Base-by-base conservation (phyloP, 1,284 basidiomycete species). In the Malassezia pachydermatis region DNA sequence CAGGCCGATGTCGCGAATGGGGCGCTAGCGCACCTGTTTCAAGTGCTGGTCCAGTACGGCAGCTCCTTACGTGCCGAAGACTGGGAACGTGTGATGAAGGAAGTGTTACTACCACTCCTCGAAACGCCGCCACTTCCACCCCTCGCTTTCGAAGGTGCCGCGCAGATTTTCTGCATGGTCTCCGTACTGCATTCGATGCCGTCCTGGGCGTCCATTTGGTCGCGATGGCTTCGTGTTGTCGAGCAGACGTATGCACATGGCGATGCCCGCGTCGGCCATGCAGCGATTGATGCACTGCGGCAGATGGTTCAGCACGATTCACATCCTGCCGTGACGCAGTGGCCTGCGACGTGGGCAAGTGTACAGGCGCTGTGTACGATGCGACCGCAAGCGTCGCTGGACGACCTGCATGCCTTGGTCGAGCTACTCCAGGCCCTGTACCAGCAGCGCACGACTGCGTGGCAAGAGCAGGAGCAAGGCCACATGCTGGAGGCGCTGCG, bases 11-110 rank as follows among this genome's bases (percentile, higher is more conserved):
- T 94, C 0, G 80, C 90, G 11, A 84, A 85, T 55, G 87, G 88
- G 2, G 88, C 90, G 3, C 90, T 96, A 50, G 88, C 94, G 72
- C 95, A 89, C 2, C 74, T 98, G 45, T 98, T 95, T 76, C 79
- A 89, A 35, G 88, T 88, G 0, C 79, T 96, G 72, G 87, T 92
- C 70, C 78, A 95, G 16, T 96, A 96, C 68, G 90, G 89, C 4
- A 80, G 81, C 9, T 84, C 83, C 2, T 76, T 96, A 38, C 82
- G 81, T 57, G 67, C 79, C 19, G 79, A 80, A 4, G 85, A 84
- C 0, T 98, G 92, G 94, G 80, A 84, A 41, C 46, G 52, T 36
- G 52, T 65, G 6, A 43, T 59, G 33, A 79, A 85, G 45, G 83
- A 85, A 62, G 80, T 96, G 42, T 80, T 87, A 9, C 89, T 94